These are phyloP conservation scores for Agroathelia rolfsii DNA, from an alignment of 1,284 basidiomycete genomes.

Conservation along the genomic window DNA sequence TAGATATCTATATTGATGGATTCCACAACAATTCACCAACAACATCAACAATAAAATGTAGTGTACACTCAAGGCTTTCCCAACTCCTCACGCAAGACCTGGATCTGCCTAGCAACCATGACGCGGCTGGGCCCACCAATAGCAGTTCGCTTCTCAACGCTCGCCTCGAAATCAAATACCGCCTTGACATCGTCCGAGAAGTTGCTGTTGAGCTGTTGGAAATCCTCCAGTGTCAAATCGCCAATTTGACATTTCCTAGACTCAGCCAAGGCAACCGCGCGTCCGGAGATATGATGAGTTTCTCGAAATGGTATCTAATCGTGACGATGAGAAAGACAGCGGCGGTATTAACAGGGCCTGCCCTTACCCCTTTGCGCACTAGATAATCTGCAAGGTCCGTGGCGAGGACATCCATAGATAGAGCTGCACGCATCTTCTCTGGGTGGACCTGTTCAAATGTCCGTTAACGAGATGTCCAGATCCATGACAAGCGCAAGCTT, in stretches of 20 bases:
- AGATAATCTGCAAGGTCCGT: constrained; percentile 98
- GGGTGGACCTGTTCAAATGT: constrained; percentile 58
- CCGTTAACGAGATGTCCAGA: background rate
- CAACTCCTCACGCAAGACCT: constrained; percentile 50
- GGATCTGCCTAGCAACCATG: constrained; percentile 82
- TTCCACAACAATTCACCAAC: too few species aligned
- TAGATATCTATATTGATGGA: too few species aligned
- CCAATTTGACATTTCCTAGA: constrained; percentile 72
- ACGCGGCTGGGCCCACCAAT: constrained; percentile 85
- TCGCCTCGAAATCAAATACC: constrained; percentile 90
- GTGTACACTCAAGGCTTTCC: too few species aligned
- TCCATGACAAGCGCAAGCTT: constrained; percentile 2
- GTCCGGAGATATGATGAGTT: constrained; percentile 96
- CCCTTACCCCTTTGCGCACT: constrained; percentile 88
- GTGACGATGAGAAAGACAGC: constrained; percentile 3
- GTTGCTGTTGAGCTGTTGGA: constrained; percentile 62
- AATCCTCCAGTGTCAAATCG: constrained; percentile 74
- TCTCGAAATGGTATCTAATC: constrained; percentile 86
- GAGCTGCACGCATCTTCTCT: constrained; percentile 80
- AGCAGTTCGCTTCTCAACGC: constrained; percentile 88
- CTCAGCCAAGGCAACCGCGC: constrained; percentile 92
- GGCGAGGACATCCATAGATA: constrained; percentile 96
- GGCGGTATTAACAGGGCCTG: constrained; percentile 5
- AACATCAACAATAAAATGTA: too few species aligned
- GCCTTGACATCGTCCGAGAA: constrained; percentile 77